Evolutionary conservation across 1,284 basidiomycete genomes (phyloP).

Genomic region (Boletus semigastroideus): DNA sequence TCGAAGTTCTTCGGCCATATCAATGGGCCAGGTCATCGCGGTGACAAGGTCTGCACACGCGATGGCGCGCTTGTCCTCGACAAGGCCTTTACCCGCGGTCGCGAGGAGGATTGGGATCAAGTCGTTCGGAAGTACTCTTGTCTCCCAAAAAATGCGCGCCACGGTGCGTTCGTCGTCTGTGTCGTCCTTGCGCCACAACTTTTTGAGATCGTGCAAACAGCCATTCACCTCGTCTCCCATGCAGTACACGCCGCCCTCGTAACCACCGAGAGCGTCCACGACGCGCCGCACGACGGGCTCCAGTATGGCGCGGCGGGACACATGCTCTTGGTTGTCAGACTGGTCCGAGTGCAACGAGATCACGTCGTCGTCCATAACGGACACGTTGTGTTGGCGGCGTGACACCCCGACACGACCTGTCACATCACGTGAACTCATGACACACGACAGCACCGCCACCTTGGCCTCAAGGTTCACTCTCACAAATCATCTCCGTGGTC

Average conservation of each 20-base stretch:
- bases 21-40: constrained; percentile 97
- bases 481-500: constrained; percentile 21
- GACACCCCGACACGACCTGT: constrained; percentile 23
- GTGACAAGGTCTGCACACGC: constrained; percentile 87
- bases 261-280: constrained; percentile 72
- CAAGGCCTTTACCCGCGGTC: constrained; percentile 73
- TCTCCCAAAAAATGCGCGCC: constrained; percentile 85
- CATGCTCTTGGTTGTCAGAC: constrained; percentile 31
- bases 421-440: constrained; percentile 29
- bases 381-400: constrained; percentile 2
- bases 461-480: neutral
- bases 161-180: constrained; percentile 93
- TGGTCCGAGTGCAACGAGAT: constrained; percentile 39
- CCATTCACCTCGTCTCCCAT: constrained; percentile 83
- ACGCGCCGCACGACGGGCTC: constrained; percentile 68
- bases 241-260: constrained; percentile 69
- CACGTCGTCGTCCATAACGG: constrained; percentile 32
- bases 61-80: constrained; percentile 83
- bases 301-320: constrained; percentile 48
- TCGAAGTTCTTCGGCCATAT: constrained; percentile 87
- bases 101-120: constrained; percentile 81
- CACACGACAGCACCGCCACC: neutral
- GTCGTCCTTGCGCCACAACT: constrained; percentile 92
- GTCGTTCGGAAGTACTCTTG: constrained; percentile 81
- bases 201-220: constrained; percentile 92